Percentiles rank a stretch among this genome's conserved stretches.
Evolutionary conservation across 352 stramenopile genomes (phyloP).

Genomic region (Phytopythium helicoides): DNA sequence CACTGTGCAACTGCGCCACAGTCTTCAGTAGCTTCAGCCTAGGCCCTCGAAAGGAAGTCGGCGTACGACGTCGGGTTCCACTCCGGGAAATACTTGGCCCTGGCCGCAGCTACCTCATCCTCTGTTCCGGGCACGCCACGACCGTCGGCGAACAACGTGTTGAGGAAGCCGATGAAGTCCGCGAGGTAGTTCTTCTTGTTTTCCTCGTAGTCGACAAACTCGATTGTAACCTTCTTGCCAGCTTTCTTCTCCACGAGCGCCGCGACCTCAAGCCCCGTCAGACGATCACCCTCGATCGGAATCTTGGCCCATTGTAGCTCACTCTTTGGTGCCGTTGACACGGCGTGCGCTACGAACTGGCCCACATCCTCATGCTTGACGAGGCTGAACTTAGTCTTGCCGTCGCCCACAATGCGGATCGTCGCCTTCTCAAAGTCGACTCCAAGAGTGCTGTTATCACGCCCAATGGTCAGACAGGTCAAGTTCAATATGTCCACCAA

Average conservation of each 20-base stretch:
- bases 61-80: conserved; percentile 1
- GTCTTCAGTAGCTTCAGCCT: too few relatives aligned
- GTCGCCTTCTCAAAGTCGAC: conserved; percentile 3
- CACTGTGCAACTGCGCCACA: too few relatives aligned
- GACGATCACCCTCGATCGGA: conserved; percentile 3
- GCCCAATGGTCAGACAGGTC: neutral
- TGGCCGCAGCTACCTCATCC: neutral
- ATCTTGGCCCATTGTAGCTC: conserved; percentile 3
- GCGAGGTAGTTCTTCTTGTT: neutral
- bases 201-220: too few relatives aligned
- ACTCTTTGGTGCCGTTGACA: neutral
- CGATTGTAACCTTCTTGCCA: conserved; percentile 2
- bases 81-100: neutral
- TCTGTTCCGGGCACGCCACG: neutral
- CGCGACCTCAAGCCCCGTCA: conserved; percentile 1
- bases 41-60: too few relatives aligned
- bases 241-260: conserved; percentile 5
- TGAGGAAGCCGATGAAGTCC: conserved; percentile 2
- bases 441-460: neutral
- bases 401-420: conserved; percentile 5
- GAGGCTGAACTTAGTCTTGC: conserved; percentile 3
- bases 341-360: conserved; percentile 3
- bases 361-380: conserved; percentile 5
- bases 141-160: neutral
- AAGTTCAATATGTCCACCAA: neutral